Conservation (phyloP, 2,329 filamentous ascomycete species). For the Chaetothyriales sp. region DNA sequence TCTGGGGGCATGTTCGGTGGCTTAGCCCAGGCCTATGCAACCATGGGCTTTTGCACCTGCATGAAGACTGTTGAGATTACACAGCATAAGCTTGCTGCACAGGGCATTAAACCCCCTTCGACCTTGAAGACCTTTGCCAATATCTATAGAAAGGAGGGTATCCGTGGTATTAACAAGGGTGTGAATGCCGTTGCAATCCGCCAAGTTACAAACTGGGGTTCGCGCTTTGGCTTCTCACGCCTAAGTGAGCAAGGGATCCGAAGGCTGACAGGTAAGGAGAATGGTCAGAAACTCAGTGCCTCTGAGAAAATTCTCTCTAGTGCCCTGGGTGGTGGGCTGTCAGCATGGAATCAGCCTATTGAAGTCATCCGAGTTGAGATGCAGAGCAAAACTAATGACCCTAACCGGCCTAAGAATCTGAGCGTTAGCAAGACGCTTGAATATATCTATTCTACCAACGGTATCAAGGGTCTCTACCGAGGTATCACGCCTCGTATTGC, state of each 20-base stretch:
- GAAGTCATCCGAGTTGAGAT: constrained; percentile 99
- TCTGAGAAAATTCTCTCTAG: constrained; percentile 81
- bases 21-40: constrained; percentile 95
- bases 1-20: constrained; percentile 81
- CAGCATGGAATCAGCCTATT: constrained; percentile 98
- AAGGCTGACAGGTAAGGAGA: constrained; percentile 58
- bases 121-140: constrained; percentile 93
- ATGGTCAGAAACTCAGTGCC: constrained; percentile 60
- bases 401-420: constrained; percentile 98
- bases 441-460: constrained; percentile 87
- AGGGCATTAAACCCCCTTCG: constrained; percentile 69
- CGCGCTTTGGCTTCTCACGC: constrained; percentile 82
- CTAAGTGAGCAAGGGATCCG: constrained; percentile 84
- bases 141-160: constrained; percentile 89
- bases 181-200: constrained; percentile 97
- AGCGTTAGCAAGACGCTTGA: constrained; percentile 66
- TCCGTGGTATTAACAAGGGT: constrained; percentile 92
- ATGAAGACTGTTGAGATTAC: constrained; percentile 99
- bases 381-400: constrained; percentile 97
- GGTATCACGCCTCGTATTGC: constrained; percentile 89
- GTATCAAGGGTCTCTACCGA: constrained; percentile 82
- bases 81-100: constrained; percentile 80
- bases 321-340: constrained; percentile 78
- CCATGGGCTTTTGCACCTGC: constrained; percentile 99
- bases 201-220: constrained; percentile 99